phyloP scores from a whole-genome alignment of 78 protist genomes.

The Dictyostelium capitatum region DNA sequence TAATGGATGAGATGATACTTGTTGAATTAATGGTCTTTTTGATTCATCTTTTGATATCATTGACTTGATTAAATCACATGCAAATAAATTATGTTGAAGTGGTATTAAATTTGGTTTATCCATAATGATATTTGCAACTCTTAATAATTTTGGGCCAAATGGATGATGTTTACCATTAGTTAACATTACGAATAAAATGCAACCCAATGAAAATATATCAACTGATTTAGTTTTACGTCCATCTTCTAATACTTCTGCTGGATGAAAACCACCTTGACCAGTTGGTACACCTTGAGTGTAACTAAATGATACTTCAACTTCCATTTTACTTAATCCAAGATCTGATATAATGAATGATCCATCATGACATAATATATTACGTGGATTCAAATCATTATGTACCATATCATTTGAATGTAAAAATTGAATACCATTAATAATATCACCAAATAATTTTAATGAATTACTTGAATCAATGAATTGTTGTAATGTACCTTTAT shows the following conservation, averaged over 20 bases:
- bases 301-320: constrained; percentile 22
- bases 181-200: constrained; percentile 17
- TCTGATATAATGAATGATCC: constrained; percentile 29
- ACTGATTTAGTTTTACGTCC: constrained; percentile 49
- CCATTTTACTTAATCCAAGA: constrained; percentile 63
- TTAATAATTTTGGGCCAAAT: constrained; percentile 57
- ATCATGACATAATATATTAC: constrained; percentile 40
- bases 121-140: constrained; percentile 19
- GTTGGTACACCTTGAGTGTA: constrained; percentile 35
- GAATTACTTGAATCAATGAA: neutral
- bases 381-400: constrained; percentile 68
- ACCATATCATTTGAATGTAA: constrained; percentile 42
- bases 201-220: constrained; percentile 69
- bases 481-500: neutral
- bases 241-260: constrained; percentile 34
- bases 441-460: neutral
- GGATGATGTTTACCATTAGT: constrained; percentile 68
- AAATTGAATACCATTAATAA: constrained; percentile 33
- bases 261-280: constrained; percentile 67
- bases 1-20: constrained; percentile 33
- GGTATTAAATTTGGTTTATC: neutral
- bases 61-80: constrained; percentile 23
- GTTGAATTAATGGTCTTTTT: constrained; percentile 13
- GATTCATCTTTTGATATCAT: constrained; percentile 37
- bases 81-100: neutral